A percentile compares a stretch with the other conserved stretches of the same genome.
These are phyloP conservation scores for Amanita molliuscula DNA, from an alignment of 768 basidiomycete species.

Conservation along the genomic window DNA sequence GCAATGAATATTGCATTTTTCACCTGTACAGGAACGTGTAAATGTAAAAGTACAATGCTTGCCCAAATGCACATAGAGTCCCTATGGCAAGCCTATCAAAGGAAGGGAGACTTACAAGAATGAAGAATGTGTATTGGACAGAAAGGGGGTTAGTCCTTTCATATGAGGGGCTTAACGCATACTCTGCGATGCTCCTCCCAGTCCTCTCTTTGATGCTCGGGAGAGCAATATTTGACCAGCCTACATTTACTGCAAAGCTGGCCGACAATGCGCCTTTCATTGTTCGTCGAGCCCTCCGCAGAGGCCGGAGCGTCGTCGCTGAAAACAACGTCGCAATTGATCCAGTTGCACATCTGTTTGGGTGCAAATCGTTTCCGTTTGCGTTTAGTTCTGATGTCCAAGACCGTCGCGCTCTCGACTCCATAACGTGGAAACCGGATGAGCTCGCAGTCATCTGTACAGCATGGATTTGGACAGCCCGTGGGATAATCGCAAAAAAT, in stretches of 20 bases:
- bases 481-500: slow-evolving; percentile 73
- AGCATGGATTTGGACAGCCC: slow-evolving; percentile 71
- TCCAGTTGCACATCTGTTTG: slow-evolving; percentile 76
- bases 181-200: slow-evolving; percentile 74
- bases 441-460: slow-evolving; percentile 76
- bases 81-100: neutral
- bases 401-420: slow-evolving; percentile 46
- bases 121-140: neutral
- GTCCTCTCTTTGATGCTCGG: slow-evolving; percentile 64
- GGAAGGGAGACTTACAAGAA: neutral
- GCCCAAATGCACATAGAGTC: neutral
- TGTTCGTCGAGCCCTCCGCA: slow-evolving; percentile 22
- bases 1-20: neutral
- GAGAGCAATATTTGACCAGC: slow-evolving; percentile 69
- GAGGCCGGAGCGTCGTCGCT: slow-evolving; percentile 29
- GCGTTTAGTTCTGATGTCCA: slow-evolving; percentile 51
- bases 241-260: slow-evolving; percentile 71
- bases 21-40: neutral
- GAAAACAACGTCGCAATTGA: slow-evolving; percentile 60
- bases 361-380: slow-evolving; percentile 39
- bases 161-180: slow-evolving; percentile 24
- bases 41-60: slow-evolving; percentile 3
- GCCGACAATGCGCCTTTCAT: slow-evolving; percentile 26
- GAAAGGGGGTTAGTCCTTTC: neutral
- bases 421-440: slow-evolving; percentile 68